Evolutionary conservation across 768 basidiomycete species (phyloP).

Genomic region (Boletus sp.): DNA sequence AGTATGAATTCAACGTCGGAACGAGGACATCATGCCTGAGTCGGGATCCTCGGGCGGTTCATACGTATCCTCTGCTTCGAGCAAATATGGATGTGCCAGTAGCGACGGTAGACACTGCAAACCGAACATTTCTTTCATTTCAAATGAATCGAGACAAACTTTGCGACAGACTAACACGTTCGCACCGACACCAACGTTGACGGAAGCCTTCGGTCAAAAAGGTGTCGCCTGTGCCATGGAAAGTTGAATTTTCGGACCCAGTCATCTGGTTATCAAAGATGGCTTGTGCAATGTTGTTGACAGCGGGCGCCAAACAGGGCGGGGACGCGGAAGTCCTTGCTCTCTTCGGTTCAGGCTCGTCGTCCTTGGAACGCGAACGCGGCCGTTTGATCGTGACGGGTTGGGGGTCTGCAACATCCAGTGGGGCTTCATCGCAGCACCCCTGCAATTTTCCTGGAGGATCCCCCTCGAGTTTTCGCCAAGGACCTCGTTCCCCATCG

Average conservation of each 20-base stretch:
- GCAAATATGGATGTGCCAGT: conserved; percentile 52
- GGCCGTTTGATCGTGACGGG: conserved; percentile 42
- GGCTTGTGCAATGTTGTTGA: conserved; percentile 42
- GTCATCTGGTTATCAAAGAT: conserved; percentile 34
- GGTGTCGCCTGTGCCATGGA: conserved; percentile 62
- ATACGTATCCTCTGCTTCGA: conserved; percentile 80
- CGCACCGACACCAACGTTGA: conserved; percentile 76
- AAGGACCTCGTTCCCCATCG: conserved; percentile 40
- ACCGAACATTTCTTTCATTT: not conserved
- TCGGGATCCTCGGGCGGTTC: conserved; percentile 87
- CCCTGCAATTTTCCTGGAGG: not conserved
- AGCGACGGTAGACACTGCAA: conserved; percentile 59
- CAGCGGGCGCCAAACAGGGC: conserved; percentile 56
- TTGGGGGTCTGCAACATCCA: conserved; percentile 28
- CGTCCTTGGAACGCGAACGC: conserved; percentile 26
- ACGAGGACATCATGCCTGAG: conserved; percentile 45
- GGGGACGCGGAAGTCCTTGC: conserved; percentile 36
- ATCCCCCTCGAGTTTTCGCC: conserved; percentile 48
- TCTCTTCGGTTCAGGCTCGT: conserved; percentile 42
- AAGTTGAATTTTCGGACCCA: conserved; percentile 14
- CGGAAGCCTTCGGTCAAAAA: conserved; percentile 75
- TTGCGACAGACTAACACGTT: conserved; percentile 41
- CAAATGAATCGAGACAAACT: not conserved
- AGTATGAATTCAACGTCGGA: not conserved
- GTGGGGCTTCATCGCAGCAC: conserved; percentile 10